Evolutionary conservation across 2,329 filamentous ascomycete species (phyloP).

Genomic region (Paramyrothecium sp.): DNA sequence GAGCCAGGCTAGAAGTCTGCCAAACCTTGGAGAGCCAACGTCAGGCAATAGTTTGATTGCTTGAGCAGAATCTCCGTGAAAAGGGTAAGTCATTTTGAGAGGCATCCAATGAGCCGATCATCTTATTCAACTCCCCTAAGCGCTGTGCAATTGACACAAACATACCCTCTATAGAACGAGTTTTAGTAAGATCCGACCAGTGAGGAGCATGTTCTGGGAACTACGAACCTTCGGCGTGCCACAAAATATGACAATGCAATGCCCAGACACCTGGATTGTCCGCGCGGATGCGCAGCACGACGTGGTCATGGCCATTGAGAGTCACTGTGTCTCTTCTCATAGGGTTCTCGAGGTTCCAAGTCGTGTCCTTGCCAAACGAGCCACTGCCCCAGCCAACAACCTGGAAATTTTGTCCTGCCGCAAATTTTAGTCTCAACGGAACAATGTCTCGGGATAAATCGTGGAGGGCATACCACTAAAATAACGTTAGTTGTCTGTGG

Average conservation of each 20-base stretch:
- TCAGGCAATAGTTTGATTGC: no score
- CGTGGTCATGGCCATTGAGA: slow-evolving; percentile 45
- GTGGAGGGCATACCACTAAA: neutral
- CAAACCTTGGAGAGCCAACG: no score
- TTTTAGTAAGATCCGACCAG: neutral
- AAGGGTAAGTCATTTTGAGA: slow-evolving; percentile 44
- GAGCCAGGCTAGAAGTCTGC: no score
- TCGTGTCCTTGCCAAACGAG: slow-evolving; percentile 12
- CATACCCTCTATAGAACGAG: neutral
- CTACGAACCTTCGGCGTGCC: slow-evolving; percentile 40
- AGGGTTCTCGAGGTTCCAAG: slow-evolving; percentile 12
- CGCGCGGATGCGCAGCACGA: slow-evolving; percentile 42
- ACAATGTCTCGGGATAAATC: neutral
- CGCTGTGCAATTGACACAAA: neutral
- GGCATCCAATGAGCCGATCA: slow-evolving; percentile 3
- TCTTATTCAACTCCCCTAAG: neutral
- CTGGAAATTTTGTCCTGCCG: slow-evolving; percentile 45
- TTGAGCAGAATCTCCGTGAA: slow-evolving; percentile 24
- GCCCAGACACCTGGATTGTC: slow-evolving; percentile 53
- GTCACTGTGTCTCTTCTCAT: slow-evolving; percentile 34
- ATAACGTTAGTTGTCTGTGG: neutral
- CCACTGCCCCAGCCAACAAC: slow-evolving; percentile 19
- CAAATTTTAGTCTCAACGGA: neutral
- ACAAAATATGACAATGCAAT: slow-evolving; percentile 51
- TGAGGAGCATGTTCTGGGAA: no score